Evolutionary conservation across 148 eudicot genomes (phyloP), one percentile per base, ranked within the genome.

Genomic region (Persicaria maculosa): DNA sequence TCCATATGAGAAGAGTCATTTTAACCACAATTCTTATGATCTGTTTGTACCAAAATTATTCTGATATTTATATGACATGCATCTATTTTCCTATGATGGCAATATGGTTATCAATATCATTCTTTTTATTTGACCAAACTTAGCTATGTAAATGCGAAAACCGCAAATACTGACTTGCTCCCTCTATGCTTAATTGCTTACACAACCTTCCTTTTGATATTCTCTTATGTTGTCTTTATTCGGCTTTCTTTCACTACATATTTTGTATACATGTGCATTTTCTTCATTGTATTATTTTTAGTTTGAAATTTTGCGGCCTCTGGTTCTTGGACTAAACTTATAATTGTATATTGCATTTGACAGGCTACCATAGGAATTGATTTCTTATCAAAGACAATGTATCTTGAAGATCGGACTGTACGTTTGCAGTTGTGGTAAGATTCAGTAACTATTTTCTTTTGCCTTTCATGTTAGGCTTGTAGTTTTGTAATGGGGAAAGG

Each of bases 331-430:
- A 65, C 70, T 65, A 5, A 65, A 8, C 70, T 12, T 65, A 65
- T 43, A 31, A 36, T 64, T 4, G 59, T 52, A 36, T 40, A 12
- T 40, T 75, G 44, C 47, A 11, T 16, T 15, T 70, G n/a, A 48
- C 85, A 84, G 85, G 87, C 87, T 67, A 84, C 87, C 69, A 81
- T 84, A 73, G 85, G 85, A 43, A 84, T 84, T 77, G 85, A 84
- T 75, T 84, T 84, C 75, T 72, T 81, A 54, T 84, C 87, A 31
- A 81, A 84, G 76, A 84, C 85, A 47, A 84, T 84, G 85, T 84
- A 84, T 75, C 85, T 84, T 75, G 87, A 84, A 80, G 87, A 84
- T 79, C 82, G 85, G 44, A 84, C 87, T 77, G 85, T 84, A 19
- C 85, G 87, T 31, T 79, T 84, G 72, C 87, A 84, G 74, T 76